These are phyloP conservation scores for Xylaria nigripes DNA, from an alignment of 495 filamentous ascomycete species.

Conservation along the genomic window DNA sequence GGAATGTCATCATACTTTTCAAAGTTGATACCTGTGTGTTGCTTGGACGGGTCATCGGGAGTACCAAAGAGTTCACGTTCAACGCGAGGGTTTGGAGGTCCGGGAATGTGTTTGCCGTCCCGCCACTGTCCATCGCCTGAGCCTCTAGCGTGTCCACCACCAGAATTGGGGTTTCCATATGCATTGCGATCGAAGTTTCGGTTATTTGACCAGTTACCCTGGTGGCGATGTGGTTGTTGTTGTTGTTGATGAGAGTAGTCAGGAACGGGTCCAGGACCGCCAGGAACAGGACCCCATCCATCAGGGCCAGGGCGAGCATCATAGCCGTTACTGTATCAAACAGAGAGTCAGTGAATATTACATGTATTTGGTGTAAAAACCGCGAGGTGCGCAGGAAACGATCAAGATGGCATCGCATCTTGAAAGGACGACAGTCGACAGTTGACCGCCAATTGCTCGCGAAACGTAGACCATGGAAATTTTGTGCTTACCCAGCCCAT, in stretches of 20 bases:
- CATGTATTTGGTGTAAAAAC: neutral
- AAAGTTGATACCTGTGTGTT: slow-evolving; percentile 98
- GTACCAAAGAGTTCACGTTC: slow-evolving; percentile 95
- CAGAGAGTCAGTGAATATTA: slow-evolving; percentile 14
- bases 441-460: neutral
- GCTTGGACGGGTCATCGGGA: slow-evolving; percentile 86
- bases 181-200: slow-evolving; percentile 47
- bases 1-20: slow-evolving; percentile 99
- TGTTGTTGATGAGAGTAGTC: slow-evolving; percentile 17
- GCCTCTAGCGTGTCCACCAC: slow-evolving; percentile 55
- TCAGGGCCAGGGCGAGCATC: slow-evolving; percentile 32
- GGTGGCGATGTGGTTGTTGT: slow-evolving; percentile 20
- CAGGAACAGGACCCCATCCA: slow-evolving; percentile 16
- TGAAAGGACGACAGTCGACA: neutral
- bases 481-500: slow-evolving; percentile 52
- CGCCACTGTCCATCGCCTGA: slow-evolving; percentile 93
- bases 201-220: slow-evolving; percentile 18
- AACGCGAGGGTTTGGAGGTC: slow-evolving; percentile 74
- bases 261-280: slow-evolving; percentile 9
- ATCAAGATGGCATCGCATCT: neutral
- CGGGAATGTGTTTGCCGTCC: slow-evolving; percentile 92
- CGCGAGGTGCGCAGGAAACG: neutral
- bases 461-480: neutral
- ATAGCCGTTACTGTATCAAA: slow-evolving; percentile 31
- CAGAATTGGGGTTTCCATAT: slow-evolving; percentile 64